A percentile compares a stretch with the other conserved stretches of the same genome.
These are phyloP conservation scores for Carnegiea gigantea DNA, from an alignment of 179 eudicot genomes.

Conservation along the genomic window DNA sequence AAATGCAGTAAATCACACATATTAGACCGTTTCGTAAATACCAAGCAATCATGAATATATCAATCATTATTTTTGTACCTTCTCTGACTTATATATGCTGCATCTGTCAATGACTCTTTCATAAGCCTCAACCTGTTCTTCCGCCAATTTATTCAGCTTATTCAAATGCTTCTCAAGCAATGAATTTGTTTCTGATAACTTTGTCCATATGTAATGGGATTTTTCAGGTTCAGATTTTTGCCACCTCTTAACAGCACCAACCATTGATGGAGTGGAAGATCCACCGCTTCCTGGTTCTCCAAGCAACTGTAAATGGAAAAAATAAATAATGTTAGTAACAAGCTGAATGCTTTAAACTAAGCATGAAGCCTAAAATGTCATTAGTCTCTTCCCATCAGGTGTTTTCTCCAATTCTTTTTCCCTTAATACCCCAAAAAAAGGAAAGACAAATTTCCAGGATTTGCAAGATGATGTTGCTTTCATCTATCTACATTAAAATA, in stretches of 20 bases:
- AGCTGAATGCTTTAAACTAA: background rate
- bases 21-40: background rate
- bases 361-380: constrained; percentile 14
- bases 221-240: constrained; percentile 85
- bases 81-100: constrained; percentile 55
- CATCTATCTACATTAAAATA: background rate
- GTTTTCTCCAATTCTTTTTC: background rate
- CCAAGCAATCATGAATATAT: background rate
- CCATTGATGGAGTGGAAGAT: constrained; percentile 99
- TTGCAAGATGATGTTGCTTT: constrained; percentile 3
- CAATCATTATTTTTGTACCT: constrained; percentile 42
- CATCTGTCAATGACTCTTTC: constrained; percentile 51
- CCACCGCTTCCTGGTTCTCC: constrained; percentile 99
- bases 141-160: constrained; percentile 56
- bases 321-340: constrained; percentile 6
- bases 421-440: background rate
- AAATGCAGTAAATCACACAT: background rate
- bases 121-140: constrained; percentile 58
- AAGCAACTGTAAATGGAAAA: constrained; percentile 55
- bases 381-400: background rate
- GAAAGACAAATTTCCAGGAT: background rate
- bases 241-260: constrained; percentile 99
- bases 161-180: constrained; percentile 62
- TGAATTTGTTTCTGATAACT: constrained; percentile 71
- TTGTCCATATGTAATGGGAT: constrained; percentile 62